Base-by-base conservation (phyloP, 768 basidiomycete genomes). In the Tricholoma sp. region DNA sequence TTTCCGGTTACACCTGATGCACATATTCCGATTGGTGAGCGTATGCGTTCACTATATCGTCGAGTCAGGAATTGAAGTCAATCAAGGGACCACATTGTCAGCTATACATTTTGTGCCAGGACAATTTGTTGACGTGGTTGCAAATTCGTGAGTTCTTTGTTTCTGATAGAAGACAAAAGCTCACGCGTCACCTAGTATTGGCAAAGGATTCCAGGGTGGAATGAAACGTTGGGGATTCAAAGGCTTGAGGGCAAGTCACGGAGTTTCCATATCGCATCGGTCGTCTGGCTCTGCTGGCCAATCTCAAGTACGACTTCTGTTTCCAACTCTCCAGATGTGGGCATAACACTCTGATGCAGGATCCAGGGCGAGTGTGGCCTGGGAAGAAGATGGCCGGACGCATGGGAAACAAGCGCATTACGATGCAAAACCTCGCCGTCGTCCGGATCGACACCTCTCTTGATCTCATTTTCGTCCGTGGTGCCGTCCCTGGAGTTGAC, bases 331-430 rank as follows among this genome's bases (percentile, higher is more conserved):
- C 43, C 32, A 49, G 45, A 54, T 32, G 27, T 52, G 34, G 16
- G 4, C 2, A 8, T 24, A 10, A 56, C 50, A 50, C 57, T 41
- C 49, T 59, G 14, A 59, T n/a, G 5, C 43, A 98, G 94, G 94
- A 97, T 66, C 96, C 97, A 22, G 97, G 97, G 49, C 86, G 97
- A 65, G 80, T 98, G 5, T 94, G 91, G 75, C 97, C 97, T 3
- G 97, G 97, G 35, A 97, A 94, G 76, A 98, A 98, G 78, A 98
- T 97, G 96, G 85, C 96, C 9, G 97, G 97, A 32, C 87, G 86
- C 21, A 86, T 98, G 79, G 97, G 97, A 51, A 88, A 85, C 56
- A 79, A 83, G 60, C 85, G 86, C 39, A 81, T 82, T 8, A 98
- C 96, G 7, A 79, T 81, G 12, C 94, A 96, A 66, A 98, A 98